phyloP scores from a whole-genome alignment of 176 grass and related monocot genomes.

The Aegilops sharonensis region DNA sequence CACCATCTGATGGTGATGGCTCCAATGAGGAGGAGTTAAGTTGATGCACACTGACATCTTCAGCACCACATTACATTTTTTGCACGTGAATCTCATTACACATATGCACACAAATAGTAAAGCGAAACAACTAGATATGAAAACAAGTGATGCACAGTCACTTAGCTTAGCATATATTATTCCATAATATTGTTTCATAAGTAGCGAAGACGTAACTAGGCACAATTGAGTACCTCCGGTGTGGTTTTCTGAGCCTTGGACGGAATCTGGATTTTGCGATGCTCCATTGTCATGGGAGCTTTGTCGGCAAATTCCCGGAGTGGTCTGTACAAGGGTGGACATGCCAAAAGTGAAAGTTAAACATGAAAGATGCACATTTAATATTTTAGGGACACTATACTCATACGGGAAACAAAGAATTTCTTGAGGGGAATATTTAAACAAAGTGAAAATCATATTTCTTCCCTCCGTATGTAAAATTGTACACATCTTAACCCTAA shows the following conservation, averaged over 20 bases:
- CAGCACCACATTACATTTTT: constrained; percentile 25
- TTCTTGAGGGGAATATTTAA: too few relatives aligned
- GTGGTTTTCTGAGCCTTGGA: neutral
- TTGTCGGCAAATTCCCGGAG: neutral
- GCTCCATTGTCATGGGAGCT: neutral
- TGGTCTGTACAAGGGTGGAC: neutral
- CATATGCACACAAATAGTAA: neutral
- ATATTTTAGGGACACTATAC: neutral
- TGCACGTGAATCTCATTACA: neutral
- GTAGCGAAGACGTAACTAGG: neutral
- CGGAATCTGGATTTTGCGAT: neutral
- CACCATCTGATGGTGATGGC: constrained; percentile 60
- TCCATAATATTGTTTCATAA: neutral
- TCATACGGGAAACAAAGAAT: too few relatives aligned
- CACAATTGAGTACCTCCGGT: constrained; percentile 26
- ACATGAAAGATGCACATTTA: neutral
- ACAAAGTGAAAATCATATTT: too few relatives aligned
- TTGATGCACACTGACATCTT: constrained; percentile 31
- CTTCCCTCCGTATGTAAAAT: too few relatives aligned
- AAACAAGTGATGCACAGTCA: neutral
- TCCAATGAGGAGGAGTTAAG: constrained; percentile 56
- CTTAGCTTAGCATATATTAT: neutral
- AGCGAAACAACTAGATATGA: neutral
- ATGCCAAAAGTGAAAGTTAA: neutral
- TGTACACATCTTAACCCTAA: too few relatives aligned